phyloP scores from a whole-genome alignment of 495 filamentous ascomycete species.

The Mycothermus thermophilus region DNA sequence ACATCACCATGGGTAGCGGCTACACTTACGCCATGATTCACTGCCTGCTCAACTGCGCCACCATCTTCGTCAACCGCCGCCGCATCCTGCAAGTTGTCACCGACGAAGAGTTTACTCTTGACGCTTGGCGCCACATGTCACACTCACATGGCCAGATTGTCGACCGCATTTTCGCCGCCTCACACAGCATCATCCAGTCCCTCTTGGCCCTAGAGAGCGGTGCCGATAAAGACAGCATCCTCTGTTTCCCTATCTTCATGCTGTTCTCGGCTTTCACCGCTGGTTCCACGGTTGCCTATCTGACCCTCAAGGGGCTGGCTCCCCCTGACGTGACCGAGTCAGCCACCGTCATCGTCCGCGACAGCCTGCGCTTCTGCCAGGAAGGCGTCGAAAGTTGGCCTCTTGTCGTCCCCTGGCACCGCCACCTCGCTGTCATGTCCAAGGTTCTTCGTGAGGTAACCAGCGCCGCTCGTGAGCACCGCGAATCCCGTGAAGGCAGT shows the following conservation, averaged over 20 bases:
- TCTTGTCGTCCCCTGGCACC: conserved; percentile 36
- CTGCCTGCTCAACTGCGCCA: conserved; percentile 36
- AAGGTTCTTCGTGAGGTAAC: conserved; percentile 33
- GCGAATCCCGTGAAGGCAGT: conserved; percentile 15
- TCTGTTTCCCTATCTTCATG: conserved; percentile 40
- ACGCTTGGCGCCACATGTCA: conserved; percentile 29
- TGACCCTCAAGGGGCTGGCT: conserved; percentile 34
- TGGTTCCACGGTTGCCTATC: conserved; percentile 36
- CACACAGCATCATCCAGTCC: conserved; percentile 34
- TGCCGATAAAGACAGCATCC: conserved; percentile 33
- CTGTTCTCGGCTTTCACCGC: conserved; percentile 39
- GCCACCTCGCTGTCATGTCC: conserved; percentile 36
- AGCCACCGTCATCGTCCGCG: conserved; percentile 31
- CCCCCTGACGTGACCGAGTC: conserved; percentile 33
- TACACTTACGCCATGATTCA: conserved; percentile 39
- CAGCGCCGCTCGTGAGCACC: conserved; percentile 11
- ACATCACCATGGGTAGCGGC: conserved; percentile 41
- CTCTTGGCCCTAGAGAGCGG: conserved; percentile 32
- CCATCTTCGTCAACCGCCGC: conserved; percentile 38
- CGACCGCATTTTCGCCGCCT: conserved; percentile 35
- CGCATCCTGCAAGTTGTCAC: conserved; percentile 36
- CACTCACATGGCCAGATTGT: conserved; percentile 27
- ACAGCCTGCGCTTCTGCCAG: conserved; percentile 34
- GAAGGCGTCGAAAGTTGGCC: conserved; percentile 36
- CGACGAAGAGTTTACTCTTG: conserved; percentile 30